Percentiles rank a stretch among this genome's conserved stretches.
Evolutionary conservation across 495 filamentous ascomycete species (phyloP).

Genomic region (Penicillium samsonianum): DNA sequence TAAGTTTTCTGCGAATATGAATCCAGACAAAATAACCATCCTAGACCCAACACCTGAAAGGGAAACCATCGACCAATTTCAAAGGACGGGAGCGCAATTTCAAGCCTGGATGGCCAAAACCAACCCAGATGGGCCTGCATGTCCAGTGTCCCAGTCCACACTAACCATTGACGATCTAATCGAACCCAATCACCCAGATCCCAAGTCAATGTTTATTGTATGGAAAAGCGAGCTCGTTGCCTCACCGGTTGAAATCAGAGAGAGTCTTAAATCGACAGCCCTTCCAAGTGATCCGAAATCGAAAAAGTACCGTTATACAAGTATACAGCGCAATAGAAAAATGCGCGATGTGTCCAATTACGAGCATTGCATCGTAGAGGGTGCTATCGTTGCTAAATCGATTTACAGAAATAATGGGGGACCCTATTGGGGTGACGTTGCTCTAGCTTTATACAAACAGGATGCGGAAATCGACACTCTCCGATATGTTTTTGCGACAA

Average conservation of each 20-base stretch:
- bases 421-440: not conserved
- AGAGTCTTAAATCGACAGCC: not conserved
- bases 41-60: not conserved
- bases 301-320: not conserved
- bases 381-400: not conserved
- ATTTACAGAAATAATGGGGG: not conserved
- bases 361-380: not conserved
- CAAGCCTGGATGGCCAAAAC: not conserved
- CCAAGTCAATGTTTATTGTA: not conserved
- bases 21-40: not conserved
- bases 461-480: not conserved
- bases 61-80: accelerated
- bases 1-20: not conserved
- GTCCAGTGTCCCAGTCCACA: not conserved
- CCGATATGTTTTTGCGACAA: not conserved
- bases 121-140: no score
- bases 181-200: not conserved
- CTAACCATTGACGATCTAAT: not conserved
- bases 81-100: accelerated
- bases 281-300: not conserved
- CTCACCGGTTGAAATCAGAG: not conserved
- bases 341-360: not conserved
- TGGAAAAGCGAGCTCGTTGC: not conserved
- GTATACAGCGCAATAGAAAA: not conserved
- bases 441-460: not conserved